Evolutionary conservation across 805 yeast species (phyloP), one percentile per base, ranked within the genome.

Genomic region (Candida nanaspora): DNA sequence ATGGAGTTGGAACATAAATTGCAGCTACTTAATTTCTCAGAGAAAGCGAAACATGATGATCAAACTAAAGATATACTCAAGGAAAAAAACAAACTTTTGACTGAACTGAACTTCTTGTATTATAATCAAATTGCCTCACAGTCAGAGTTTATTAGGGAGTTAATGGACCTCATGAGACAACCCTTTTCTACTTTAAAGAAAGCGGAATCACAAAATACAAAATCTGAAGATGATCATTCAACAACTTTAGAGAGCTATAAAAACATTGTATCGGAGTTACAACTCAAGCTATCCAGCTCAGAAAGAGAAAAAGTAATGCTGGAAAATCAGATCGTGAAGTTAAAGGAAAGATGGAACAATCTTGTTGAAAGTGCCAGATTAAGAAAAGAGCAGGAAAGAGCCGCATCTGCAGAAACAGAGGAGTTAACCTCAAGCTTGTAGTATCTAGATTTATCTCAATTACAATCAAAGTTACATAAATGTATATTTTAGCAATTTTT

Each of bases 301-400:
- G 65, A 59, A 44, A 47, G 59, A 35, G 64, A 59, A n/a, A 52
- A 59, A 30, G 44, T 59, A 7, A 52, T 71, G 36, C 57, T 78
- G 41, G 73, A 72, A 38, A 65, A 65, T 35, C 79, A 80, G 48
- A 69, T 61, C 5, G 63, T 65, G 2, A 70, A 72, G 42, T 56
- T 80, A 40, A 76, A 74, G 45, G 74, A 74, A 43, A 58, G 85
- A 29, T 82, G 87, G 87, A 78, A 80, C 49, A 75, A 71, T 19
- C 57, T 81, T 23, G 81, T 80, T 18, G 81, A 80, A 51, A 75
- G 78, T 47, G 86, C 86, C 1, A 66, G 78, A 41, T 76, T 63
- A 49, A 66, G 74, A 46, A 67, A 69, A 50, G 73, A 55, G 42
- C 30, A 38, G 40, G 57, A 53, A 35, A 37, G 38, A 40, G 15